Conservation (phyloP, 202 grass and related monocot species). For the Setaria viridis region DNA sequence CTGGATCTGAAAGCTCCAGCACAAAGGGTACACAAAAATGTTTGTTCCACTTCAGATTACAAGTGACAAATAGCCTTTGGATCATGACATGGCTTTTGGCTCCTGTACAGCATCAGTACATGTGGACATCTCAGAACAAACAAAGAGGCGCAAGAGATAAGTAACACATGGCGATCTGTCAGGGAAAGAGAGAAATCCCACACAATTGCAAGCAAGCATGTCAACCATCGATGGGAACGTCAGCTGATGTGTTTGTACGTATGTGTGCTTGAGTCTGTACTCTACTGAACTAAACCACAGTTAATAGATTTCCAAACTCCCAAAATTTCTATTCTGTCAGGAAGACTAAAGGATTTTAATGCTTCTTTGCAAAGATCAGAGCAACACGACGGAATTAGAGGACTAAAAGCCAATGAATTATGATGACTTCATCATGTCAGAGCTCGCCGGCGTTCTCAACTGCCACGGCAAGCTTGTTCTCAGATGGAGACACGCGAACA, state of each 20-base stretch:
- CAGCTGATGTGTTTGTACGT: too few relatives aligned
- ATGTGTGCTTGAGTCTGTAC: too few relatives aligned
- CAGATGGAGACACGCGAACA: too few relatives aligned
- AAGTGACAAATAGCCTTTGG: background rate
- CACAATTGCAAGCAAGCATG: background rate
- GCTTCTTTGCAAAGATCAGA: slow-evolving; percentile 2
- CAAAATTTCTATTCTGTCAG: too few relatives aligned
- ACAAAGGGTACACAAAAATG: background rate
- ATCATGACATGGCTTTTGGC: slow-evolving; percentile 3
- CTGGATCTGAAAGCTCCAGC: background rate
- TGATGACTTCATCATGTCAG: background rate
- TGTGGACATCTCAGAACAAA: background rate
- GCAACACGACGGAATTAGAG: background rate
- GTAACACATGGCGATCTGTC: background rate
- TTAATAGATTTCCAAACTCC: too few relatives aligned
- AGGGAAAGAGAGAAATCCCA: background rate
- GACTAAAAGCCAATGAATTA: background rate
- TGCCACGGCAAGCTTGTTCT: too few relatives aligned
- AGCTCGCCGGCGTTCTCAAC: too few relatives aligned
- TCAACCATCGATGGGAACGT: background rate
- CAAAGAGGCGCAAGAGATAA: background rate
- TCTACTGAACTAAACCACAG: too few relatives aligned
- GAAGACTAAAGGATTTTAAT: background rate
- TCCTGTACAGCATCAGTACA: background rate
- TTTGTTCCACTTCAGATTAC: background rate